A percentile compares a stretch with the other conserved stretches of the same genome.
Conservation (phyloP, 2,329 filamentous ascomycete species). For the Madurella fahalii region DNA sequence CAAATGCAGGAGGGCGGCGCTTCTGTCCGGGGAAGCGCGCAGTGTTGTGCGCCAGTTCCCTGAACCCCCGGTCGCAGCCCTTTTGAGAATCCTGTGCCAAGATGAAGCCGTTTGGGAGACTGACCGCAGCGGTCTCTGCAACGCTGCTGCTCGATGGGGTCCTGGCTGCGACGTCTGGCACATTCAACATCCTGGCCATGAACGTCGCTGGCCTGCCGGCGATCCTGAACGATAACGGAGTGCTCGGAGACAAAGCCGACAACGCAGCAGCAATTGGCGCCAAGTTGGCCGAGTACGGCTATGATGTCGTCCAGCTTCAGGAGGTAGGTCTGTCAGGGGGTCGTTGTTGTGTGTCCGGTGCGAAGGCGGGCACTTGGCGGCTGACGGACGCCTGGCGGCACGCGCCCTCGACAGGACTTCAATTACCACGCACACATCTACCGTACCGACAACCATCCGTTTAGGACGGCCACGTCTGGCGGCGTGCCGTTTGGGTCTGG, state of each 20-base stretch:
- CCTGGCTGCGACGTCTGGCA: conserved; percentile 10
- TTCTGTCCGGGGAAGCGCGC: background rate
- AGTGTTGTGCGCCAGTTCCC: background rate
- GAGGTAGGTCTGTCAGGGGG: conserved; percentile 40
- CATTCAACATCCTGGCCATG: conserved; percentile 20
- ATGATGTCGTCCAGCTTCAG: conserved; percentile 62
- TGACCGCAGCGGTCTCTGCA: background rate
- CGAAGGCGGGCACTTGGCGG: background rate
- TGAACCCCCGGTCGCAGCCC: background rate
- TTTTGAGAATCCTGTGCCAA: background rate
- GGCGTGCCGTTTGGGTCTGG: conserved; percentile 60
- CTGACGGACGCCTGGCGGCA: background rate
- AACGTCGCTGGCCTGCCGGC: conserved; percentile 36
- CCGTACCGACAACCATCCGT: conserved; percentile 53
- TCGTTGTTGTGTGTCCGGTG: background rate
- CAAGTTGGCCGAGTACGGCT: conserved; percentile 52
- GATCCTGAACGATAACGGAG: conserved; percentile 55
- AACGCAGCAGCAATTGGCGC: conserved; percentile 56
- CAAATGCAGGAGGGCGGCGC: background rate
- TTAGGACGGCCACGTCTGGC: conserved; percentile 62
- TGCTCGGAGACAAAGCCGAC: conserved; percentile 57
- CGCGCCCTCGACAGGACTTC: conserved; percentile 47
- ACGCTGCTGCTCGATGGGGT: conserved; percentile 3
- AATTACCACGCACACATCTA: conserved; percentile 63
- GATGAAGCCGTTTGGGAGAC: conserved; percentile 4